These are phyloP conservation scores for Podaxis carcinomalis DNA, from an alignment of 768 basidiomycete species.

Conservation along the genomic window DNA sequence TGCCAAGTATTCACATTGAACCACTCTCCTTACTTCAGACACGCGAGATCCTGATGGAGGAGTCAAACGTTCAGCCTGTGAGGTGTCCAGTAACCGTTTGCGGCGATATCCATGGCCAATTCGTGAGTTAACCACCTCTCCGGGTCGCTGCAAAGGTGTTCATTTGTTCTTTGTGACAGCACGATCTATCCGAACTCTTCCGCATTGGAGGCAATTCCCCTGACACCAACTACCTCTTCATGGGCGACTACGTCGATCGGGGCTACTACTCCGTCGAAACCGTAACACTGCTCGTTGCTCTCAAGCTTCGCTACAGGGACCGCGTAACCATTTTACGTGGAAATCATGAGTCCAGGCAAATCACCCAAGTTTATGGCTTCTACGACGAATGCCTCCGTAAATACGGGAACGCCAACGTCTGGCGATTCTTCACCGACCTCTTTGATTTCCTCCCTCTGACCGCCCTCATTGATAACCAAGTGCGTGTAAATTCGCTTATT, in stretches of 20 bases:
- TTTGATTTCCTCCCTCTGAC: slow-evolving; percentile 98
- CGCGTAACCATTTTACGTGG: slow-evolving; percentile 97
- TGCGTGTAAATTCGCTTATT: slow-evolving; percentile 39
- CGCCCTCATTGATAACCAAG: slow-evolving; percentile 98
- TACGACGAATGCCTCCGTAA: slow-evolving; percentile 99
- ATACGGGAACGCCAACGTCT: slow-evolving; percentile 99
- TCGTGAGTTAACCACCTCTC: slow-evolving; percentile 60
- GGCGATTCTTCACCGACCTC: slow-evolving; percentile 98
- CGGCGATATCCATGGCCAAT: slow-evolving; percentile 99
- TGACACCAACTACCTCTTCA: slow-evolving; percentile 99
- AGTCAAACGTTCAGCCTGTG: slow-evolving; percentile 98
- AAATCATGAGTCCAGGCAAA: slow-evolving; percentile 98
- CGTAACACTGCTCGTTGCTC: slow-evolving; percentile 92
- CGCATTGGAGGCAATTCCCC: slow-evolving; percentile 98
- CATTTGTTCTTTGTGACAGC: slow-evolving; percentile 43
- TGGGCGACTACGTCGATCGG: slow-evolving; percentile 99
- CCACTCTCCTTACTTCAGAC: slow-evolving; percentile 52
- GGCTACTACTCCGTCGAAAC: slow-evolving; percentile 99
- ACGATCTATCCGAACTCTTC: slow-evolving; percentile 98
- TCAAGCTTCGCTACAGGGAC: slow-evolving; percentile 97
- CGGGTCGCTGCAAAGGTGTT: slow-evolving; percentile 3
- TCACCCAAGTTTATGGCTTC: slow-evolving; percentile 99
- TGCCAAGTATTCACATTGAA: slow-evolving; percentile 4
- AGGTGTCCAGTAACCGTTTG: slow-evolving; percentile 99
- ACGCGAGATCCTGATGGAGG: slow-evolving; percentile 97